Evolutionary conservation across 2,329 filamentous ascomycete species (phyloP), one percentile per base, ranked within the genome.

Genomic region (Blastomyces gilchristii): DNA sequence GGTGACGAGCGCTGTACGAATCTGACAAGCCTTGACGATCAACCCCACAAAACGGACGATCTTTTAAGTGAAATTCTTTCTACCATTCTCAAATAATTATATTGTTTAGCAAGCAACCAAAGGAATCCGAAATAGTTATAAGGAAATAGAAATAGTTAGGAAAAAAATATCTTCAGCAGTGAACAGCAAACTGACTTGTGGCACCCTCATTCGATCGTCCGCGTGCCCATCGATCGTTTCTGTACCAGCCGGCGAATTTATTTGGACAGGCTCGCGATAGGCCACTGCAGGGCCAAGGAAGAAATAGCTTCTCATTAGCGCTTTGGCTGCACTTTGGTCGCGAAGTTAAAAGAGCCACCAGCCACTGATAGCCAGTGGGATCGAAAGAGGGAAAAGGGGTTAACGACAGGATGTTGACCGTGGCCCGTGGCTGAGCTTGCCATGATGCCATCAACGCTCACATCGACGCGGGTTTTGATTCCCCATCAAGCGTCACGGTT

Each of bases 21-120:
- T 54, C 39, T 52, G 54, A 57, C 45, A 63, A 63, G 39, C 39
- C 58, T 49, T 60, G 64, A 62, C 64, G 64, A 66, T 66, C 64
- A 63, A 64, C 45, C 58, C 63, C 64, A 60, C 34, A 49, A 62
- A 12, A 54, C 62, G 56, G 62, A 16, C 62, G 58, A 63, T 63
- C 62, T 25, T 25, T 56, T 49, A 43, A 22, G 58, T 6, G 41
- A 34, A 28, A 25, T 39, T 16, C 58, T 37, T 16, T 25, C 18
- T 11, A 18, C 58, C 16, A 59, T 49, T 11, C 7, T 16, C 43
- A 34, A 39, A 39, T 49, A 37, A 11, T 22, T 22, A 22, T 31
- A 31, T 45, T 49, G 58, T 49, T 45, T 43, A 59, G 7, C 41
- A 28, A 43, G 9, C 43, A 37, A 49, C 14, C 25, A 22, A 58